These are phyloP conservation scores for Trichoderma aggressivum DNA, from an alignment of 2,329 filamentous ascomycete genomes.

Conservation along the genomic window DNA sequence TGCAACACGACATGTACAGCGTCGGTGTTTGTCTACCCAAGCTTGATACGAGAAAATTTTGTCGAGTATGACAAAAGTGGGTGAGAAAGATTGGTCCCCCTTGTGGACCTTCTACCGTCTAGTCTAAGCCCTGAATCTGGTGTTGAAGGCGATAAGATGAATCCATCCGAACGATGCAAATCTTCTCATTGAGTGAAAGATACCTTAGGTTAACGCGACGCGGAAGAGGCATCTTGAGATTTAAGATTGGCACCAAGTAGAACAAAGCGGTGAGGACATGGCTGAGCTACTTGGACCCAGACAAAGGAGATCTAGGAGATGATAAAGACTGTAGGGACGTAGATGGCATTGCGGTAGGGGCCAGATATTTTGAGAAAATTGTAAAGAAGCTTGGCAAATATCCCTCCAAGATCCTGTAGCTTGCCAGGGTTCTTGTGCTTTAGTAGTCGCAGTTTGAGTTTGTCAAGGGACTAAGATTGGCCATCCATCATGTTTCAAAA, in stretches of 20 bases:
- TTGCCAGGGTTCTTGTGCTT: background rate
- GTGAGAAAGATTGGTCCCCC: too few species aligned
- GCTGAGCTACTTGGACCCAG: conserved; percentile 32
- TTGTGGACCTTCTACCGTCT: background rate
- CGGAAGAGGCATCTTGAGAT: conserved; percentile 30
- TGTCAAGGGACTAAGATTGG: background rate
- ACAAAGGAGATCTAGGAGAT: conserved; percentile 30
- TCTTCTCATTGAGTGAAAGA: background rate
- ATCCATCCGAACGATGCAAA: background rate
- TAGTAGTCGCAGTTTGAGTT: background rate
- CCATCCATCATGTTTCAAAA: background rate
- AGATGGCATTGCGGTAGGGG: conserved; percentile 31
- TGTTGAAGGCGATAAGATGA: background rate
- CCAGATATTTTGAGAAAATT: conserved; percentile 32
- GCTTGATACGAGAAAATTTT: conserved; percentile 41
- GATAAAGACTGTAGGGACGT: conserved; percentile 29
- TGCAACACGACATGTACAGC: conserved; percentile 51
- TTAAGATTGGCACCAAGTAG: conserved; percentile 32
- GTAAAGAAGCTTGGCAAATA: background rate
- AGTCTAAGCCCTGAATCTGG: background rate
- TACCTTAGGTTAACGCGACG: conserved; percentile 25
- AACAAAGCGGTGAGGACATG: conserved; percentile 33
- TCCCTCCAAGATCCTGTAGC: background rate
- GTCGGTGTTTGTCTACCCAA: conserved; percentile 44
- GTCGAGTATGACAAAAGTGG: conserved; percentile 22